phyloP scores from a whole-genome alignment of 2,329 filamentous ascomycete species.

The Aaosphaeria pasadenensis region DNA sequence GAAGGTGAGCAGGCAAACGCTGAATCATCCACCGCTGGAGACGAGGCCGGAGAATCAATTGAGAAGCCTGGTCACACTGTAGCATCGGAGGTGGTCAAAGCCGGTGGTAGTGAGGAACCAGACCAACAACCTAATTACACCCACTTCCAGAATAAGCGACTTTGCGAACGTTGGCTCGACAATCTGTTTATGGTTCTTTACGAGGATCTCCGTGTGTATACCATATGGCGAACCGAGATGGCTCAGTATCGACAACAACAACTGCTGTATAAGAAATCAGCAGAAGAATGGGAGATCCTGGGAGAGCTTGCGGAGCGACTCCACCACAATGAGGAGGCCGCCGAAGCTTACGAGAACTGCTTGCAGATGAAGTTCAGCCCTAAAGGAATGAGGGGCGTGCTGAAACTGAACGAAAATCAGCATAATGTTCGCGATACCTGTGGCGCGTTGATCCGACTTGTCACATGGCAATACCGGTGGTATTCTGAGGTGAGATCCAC shows the following conservation, averaged over 20 bases:
- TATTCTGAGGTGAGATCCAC: slow-evolving; percentile 73
- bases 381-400: slow-evolving; percentile 82
- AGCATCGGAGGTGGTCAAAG: slow-evolving; percentile 73
- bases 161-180: slow-evolving; percentile 97
- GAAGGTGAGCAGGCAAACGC: slow-evolving; percentile 8
- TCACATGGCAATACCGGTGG: slow-evolving; percentile 99
- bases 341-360: slow-evolving; percentile 90
- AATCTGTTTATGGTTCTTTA: slow-evolving; percentile 99
- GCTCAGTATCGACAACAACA: slow-evolving; percentile 91
- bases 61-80: slow-evolving; percentile 80
- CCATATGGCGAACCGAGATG: slow-evolving; percentile 98
- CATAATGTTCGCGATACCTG: slow-evolving; percentile 80
- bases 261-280: slow-evolving; percentile 92
- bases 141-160: slow-evolving; percentile 92
- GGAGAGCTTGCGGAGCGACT: slow-evolving; percentile 88
- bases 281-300: slow-evolving; percentile 97
- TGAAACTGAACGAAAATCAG: slow-evolving; percentile 73
- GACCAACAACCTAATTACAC: slow-evolving; percentile 67
- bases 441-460: slow-evolving; percentile 80
- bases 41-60: slow-evolving; percentile 43
- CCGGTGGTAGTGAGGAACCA: slow-evolving; percentile 66
- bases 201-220: slow-evolving; percentile 96
- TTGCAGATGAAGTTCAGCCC: slow-evolving; percentile 86
- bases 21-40: slow-evolving; percentile 13
- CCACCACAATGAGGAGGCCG: slow-evolving; percentile 86